These are phyloP conservation scores for Exophiala xenobiotica DNA, from an alignment of 2,329 filamentous ascomycete species.

Conservation along the genomic window DNA sequence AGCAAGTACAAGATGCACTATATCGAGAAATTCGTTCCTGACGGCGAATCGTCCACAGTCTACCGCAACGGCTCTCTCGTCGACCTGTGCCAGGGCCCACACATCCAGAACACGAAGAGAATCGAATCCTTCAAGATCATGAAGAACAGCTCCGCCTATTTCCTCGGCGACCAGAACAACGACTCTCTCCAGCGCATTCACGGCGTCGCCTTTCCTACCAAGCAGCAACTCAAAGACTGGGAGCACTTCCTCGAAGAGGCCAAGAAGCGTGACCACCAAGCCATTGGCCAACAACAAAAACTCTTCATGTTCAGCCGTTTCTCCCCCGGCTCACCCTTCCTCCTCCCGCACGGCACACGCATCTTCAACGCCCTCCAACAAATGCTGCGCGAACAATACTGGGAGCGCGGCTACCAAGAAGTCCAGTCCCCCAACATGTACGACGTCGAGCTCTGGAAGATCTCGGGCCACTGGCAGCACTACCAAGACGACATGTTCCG, in stretches of 20 bases:
- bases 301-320: constrained; percentile 95
- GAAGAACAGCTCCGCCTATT: constrained; percentile 82
- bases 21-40: constrained; percentile 86
- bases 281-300: constrained; percentile 92
- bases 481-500: constrained; percentile 96
- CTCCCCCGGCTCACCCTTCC: constrained; percentile 92
- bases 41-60: constrained; percentile 88
- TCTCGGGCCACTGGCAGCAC: constrained; percentile 88
- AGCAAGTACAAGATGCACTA: constrained; percentile 99
- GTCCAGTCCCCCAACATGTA: constrained; percentile 97
- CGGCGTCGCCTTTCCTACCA: constrained; percentile 94
- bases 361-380: constrained; percentile 87
- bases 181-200: constrained; percentile 96
- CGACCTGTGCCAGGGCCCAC: constrained; percentile 91
- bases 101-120: constrained; percentile 88
- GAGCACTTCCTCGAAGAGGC: constrained; percentile 95
- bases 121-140: constrained; percentile 95
- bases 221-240: constrained; percentile 90
- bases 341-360: constrained; percentile 85
- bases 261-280: constrained; percentile 93
- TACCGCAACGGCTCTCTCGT: constrained; percentile 93
- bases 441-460: constrained; percentile 90
- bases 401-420: constrained; percentile 89
- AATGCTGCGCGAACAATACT: constrained; percentile 84
- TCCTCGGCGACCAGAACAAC: constrained; percentile 88